phyloP scores from a whole-genome alignment of 108 stramenopile genomes.

The Cyclostephanos tholiformis region DNA sequence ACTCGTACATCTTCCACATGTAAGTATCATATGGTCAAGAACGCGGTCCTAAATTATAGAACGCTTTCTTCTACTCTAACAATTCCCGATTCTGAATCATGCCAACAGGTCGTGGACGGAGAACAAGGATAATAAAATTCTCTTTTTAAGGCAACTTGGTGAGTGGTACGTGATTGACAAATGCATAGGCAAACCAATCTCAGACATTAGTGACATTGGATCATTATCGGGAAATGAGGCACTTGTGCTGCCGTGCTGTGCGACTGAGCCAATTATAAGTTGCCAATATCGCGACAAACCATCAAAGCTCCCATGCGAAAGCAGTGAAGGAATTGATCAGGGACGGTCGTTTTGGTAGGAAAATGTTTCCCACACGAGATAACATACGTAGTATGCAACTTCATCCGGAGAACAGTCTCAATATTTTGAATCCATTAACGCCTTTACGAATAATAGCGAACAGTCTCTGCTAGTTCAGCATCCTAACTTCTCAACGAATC shows the following conservation, averaged over 20 bases:
- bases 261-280: conserved; percentile 50
- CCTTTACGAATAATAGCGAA: not conserved
- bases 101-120: conserved; percentile 61
- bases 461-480: not conserved
- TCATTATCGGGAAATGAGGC: conserved; percentile 5
- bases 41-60: not conserved
- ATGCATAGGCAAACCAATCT: conserved; percentile 51
- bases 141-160: conserved; percentile 76
- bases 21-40: conserved; percentile 17
- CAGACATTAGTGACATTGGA: conserved; percentile 33
- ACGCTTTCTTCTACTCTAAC: not conserved
- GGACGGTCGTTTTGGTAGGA: conserved; percentile 57
- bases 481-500: conserved; percentile 30
- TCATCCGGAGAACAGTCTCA: not conserved
- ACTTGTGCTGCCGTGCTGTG: conserved; percentile 53
- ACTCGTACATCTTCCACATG: conserved; percentile 57
- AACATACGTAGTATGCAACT: conserved; percentile 1
- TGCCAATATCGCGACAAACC: conserved; percentile 83
- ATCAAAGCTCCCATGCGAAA: conserved; percentile 57
- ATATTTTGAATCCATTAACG: not conserved
- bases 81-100: conserved; percentile 1
- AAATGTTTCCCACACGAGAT: not conserved
- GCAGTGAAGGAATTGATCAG: conserved; percentile 51
- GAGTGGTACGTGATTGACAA: conserved; percentile 74
- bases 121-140: conserved; percentile 83